phyloP scores from a whole-genome alignment of 495 filamentous ascomycete species.

The Daldinia bambusicola region DNA sequence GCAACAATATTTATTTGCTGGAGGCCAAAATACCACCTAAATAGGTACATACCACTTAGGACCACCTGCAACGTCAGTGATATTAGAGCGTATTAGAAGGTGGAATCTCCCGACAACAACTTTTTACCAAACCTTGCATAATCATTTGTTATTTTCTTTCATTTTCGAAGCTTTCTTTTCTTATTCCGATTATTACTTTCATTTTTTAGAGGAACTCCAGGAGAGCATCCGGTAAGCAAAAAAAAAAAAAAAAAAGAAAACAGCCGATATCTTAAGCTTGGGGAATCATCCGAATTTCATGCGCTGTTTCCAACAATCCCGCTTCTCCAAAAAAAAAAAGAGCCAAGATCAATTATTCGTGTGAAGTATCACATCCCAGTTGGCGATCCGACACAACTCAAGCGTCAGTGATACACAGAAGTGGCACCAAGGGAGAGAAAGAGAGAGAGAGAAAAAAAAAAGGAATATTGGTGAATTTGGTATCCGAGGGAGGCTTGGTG shows the following conservation, averaged over 20 bases:
- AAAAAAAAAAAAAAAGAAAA: neutral
- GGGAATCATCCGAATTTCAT: slow-evolving; percentile 18
- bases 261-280: slow-evolving; percentile 1
- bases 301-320: slow-evolving; percentile 11
- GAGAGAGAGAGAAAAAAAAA: no score
- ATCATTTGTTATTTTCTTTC: neutral
- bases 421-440: neutral
- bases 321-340: slow-evolving; percentile 15
- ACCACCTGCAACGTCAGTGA: neutral
- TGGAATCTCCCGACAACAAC: slow-evolving; percentile 8
- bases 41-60: no score
- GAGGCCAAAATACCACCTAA: slow-evolving; percentile 28
- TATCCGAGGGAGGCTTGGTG: neutral
- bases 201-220: no score
- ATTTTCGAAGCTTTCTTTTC: neutral
- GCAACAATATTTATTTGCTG: slow-evolving; percentile 15
- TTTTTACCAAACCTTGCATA: slow-evolving; percentile 1
- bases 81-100: slow-evolving; percentile 21
- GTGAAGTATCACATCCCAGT: slow-evolving; percentile 35
- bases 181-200: no score
- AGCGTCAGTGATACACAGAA: slow-evolving; percentile 28
- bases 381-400: slow-evolving; percentile 38
- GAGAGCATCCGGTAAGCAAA: no score
- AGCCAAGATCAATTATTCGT: slow-evolving; percentile 35
- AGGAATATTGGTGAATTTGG: neutral